Base-by-base conservation (phyloP, 106 monocot species). In the Allium sativum region DNA sequence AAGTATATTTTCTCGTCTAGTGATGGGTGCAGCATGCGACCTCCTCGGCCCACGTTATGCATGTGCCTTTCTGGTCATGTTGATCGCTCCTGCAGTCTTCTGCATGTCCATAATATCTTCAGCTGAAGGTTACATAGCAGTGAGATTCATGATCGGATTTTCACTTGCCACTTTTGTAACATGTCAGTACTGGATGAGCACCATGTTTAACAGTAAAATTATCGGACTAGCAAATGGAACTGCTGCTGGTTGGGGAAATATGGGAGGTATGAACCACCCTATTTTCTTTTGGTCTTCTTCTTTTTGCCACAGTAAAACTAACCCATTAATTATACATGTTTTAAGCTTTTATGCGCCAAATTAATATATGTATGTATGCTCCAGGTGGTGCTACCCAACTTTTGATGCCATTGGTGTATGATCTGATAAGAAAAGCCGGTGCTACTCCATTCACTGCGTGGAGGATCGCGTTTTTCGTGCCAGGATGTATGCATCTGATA, bases 141-240 rank as follows among this genome's bases (percentile, higher is more conserved):
- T 91, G 21, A 60, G 91, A 12, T 91, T 91, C 80, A 44, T 91
- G 54, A 91, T 78, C 20, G 91, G 91, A 1, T 91, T 91, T 68
- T 91, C 91, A 7, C 76, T 91, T 31, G 91, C 91, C 12, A 86
- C 83, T 15, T 91, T 91, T 70, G 86, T 91, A 19, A 80, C 80
- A 3, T 83, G 82, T 62, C 91, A 91, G 73, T 91, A 83, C 70
- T 91, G 91, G 91, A 91, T 91, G 91, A 91, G 91, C 75, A 80
- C 91, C 57, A 91, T 91, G 91, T 91, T 86, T 78, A 83, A 80
- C 64, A 64, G 72, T 65, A 68, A 77, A 66, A 86, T 83, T 52
- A 82, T 91, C 53, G 91, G 86, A 12, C 19, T 70, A 10, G 91
- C 67, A 7, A 91, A 91, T 65, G 86, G 91, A 12, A 73, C 75